Conservation (phyloP, 164 flowering plant genomes). For the Vitis amurensis region DNA sequence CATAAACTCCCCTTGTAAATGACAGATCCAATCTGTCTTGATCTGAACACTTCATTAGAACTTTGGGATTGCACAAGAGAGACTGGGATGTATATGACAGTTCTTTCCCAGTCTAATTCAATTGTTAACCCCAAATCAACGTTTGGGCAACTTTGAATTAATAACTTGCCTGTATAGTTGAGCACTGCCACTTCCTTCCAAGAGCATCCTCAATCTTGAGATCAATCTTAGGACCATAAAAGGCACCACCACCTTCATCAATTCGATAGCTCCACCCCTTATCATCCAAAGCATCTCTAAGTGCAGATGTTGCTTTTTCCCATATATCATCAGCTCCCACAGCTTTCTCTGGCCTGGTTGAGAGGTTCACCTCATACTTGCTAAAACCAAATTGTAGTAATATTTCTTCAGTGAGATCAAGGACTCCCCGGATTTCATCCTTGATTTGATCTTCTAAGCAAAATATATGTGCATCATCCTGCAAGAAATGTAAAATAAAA, state of each 20-base stretch:
- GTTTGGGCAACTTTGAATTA: background rate
- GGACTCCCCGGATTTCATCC: constrained; percentile 91
- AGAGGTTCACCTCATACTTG: constrained; percentile 91
- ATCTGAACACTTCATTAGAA: background rate
- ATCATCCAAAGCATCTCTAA: constrained; percentile 83
- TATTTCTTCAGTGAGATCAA: constrained; percentile 91
- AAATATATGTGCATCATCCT: constrained; percentile 99
- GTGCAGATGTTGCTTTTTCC: constrained; percentile 92
- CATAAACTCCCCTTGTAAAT: too few relatives aligned
- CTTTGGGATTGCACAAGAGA: too few relatives aligned
- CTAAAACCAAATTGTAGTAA: constrained; percentile 82
- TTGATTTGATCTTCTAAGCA: constrained; percentile 92
- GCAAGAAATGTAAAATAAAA: constrained; percentile 22
- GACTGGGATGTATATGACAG: too few relatives aligned
- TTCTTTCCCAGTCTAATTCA: too few relatives aligned
- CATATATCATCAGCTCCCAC: constrained; percentile 93
- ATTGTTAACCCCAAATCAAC: too few relatives aligned
- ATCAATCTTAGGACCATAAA: constrained; percentile 99
- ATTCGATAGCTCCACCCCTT: constrained; percentile 89
- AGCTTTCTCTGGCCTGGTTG: constrained; percentile 89
- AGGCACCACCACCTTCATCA: constrained; percentile 99
- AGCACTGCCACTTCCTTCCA: constrained; percentile 99
- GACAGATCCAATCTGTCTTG: background rate
- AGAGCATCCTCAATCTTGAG: constrained; percentile 98
- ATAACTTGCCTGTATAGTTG: constrained; percentile 80